Conservation (phyloP, 805 yeast genomes). For the Candida cerambycidarum region DNA sequence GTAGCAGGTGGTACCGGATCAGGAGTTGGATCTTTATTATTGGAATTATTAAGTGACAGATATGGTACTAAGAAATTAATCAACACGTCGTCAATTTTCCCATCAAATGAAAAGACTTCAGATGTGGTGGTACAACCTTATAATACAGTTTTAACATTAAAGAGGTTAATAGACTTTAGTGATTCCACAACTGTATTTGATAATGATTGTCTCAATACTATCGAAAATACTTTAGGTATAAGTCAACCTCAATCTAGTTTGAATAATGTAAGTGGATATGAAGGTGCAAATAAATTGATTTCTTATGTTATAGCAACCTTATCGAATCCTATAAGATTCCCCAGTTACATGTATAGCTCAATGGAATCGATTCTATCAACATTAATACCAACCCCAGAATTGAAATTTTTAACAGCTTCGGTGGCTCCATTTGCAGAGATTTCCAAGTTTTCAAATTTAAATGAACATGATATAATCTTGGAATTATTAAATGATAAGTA, state of each 20-base stretch:
- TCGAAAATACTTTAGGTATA: constrained; percentile 53
- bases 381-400: constrained; percentile 79
- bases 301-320: constrained; percentile 81
- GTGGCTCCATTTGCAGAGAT: constrained; percentile 49
- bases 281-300: constrained; percentile 80
- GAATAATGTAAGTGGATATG: constrained; percentile 49
- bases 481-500: constrained; percentile 78
- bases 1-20: constrained; percentile 99
- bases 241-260: constrained; percentile 10
- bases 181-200: constrained; percentile 90
- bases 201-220: constrained; percentile 75
- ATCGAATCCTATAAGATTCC: constrained; percentile 87
- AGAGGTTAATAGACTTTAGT: constrained; percentile 77
- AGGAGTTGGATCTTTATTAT: constrained; percentile 81
- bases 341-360: constrained; percentile 87
- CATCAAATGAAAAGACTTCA: constrained; percentile 70
- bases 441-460: constrained; percentile 57
- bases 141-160: constrained; percentile 79
- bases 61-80: constrained; percentile 76
- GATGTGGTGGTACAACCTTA: constrained; percentile 99
- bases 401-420: constrained; percentile 47
- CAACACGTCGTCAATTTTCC: constrained; percentile 86
- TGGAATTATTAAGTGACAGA: constrained; percentile 78
- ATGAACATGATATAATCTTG: constrained; percentile 82
- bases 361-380: constrained; percentile 78